These are phyloP conservation scores for Nothomitra cinnamomea DNA, from an alignment of 2,329 filamentous ascomycete species.

Conservation along the genomic window DNA sequence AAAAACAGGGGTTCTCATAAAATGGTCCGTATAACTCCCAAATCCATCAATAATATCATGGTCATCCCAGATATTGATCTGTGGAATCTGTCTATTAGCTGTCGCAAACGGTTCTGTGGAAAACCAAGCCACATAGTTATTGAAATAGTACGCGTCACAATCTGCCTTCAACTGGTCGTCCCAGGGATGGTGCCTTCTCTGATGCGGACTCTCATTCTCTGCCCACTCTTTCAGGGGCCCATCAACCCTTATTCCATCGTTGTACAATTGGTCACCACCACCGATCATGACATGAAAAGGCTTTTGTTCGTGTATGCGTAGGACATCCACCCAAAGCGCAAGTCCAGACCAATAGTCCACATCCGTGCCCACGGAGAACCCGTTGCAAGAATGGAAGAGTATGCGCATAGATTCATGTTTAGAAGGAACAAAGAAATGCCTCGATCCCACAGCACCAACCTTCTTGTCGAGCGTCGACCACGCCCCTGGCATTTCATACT, in stretches of 20 bases:
- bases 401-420: slow-evolving; percentile 48
- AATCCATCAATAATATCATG: slow-evolving; percentile 51
- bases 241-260: slow-evolving; percentile 63
- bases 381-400: slow-evolving; percentile 54
- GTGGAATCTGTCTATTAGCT: slow-evolving; percentile 43
- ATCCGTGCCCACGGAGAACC: slow-evolving; percentile 49
- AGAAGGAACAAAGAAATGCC: slow-evolving; percentile 39
- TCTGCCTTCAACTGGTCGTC: slow-evolving; percentile 42
- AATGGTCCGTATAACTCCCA: slow-evolving; percentile 48
- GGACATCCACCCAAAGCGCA: slow-evolving; percentile 46
- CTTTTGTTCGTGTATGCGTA: slow-evolving; percentile 39
- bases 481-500: slow-evolving; percentile 47
- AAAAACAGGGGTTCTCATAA: slow-evolving; percentile 49
- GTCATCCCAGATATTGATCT: slow-evolving; percentile 50
- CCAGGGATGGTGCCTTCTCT: slow-evolving; percentile 42
- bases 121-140: slow-evolving; percentile 51
- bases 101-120: slow-evolving; percentile 44
- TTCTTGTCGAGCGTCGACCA: slow-evolving; percentile 24
- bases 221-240: slow-evolving; percentile 60
- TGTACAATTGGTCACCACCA: slow-evolving; percentile 75
- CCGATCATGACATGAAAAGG: slow-evolving; percentile 62
- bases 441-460: slow-evolving; percentile 25
- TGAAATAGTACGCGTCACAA: slow-evolving; percentile 45
- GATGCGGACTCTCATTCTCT: slow-evolving; percentile 40
- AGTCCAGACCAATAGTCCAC: slow-evolving; percentile 44